Percentiles rank a stretch among this genome's conserved stretches.
Evolutionary conservation across 2,329 filamentous ascomycete species (phyloP).

Genomic region (Calonectria naviculata): DNA sequence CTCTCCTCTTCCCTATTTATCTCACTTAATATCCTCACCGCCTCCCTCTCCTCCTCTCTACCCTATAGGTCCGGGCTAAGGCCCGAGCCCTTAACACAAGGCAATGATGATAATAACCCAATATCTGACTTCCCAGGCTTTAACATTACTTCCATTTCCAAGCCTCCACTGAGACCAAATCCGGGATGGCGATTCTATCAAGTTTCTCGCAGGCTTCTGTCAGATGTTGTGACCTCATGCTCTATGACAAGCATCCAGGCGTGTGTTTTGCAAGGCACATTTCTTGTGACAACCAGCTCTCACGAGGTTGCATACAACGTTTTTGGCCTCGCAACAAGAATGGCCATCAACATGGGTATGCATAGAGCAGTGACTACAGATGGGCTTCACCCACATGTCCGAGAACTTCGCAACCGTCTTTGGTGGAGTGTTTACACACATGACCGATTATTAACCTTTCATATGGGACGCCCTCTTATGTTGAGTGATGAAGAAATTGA

Average conservation of each 20-base stretch:
- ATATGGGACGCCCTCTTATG: slow-evolving; percentile 8
- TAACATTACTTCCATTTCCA: neutral
- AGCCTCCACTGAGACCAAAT: neutral
- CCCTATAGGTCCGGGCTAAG: too few species aligned
- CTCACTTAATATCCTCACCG: too few species aligned
- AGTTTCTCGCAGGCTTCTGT: neutral
- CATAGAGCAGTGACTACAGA: too few species aligned
- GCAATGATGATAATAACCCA: neutral
- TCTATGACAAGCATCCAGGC: slow-evolving; percentile 15
- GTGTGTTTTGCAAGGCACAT: neutral
- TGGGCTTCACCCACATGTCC: neutral
- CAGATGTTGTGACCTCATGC: slow-evolving; percentile 1
- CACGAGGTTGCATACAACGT: slow-evolving; percentile 8
- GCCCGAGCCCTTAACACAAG: too few species aligned
- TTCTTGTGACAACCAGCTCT: neutral
- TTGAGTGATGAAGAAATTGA: slow-evolving; percentile 11
- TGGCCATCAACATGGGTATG: slow-evolving; percentile 1
- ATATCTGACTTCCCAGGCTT: neutral
- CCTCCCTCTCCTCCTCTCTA: too few species aligned
- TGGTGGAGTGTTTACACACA: slow-evolving; percentile 11
- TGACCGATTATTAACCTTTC: neutral
- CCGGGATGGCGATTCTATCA: slow-evolving; percentile 9
- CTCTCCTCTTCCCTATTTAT: too few species aligned
- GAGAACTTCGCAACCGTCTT: slow-evolving; percentile 1
- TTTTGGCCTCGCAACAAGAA: neutral